These are phyloP conservation scores for Zizania palustris DNA, from an alignment of 202 grass and related monocot genomes.

Conservation along the genomic window DNA sequence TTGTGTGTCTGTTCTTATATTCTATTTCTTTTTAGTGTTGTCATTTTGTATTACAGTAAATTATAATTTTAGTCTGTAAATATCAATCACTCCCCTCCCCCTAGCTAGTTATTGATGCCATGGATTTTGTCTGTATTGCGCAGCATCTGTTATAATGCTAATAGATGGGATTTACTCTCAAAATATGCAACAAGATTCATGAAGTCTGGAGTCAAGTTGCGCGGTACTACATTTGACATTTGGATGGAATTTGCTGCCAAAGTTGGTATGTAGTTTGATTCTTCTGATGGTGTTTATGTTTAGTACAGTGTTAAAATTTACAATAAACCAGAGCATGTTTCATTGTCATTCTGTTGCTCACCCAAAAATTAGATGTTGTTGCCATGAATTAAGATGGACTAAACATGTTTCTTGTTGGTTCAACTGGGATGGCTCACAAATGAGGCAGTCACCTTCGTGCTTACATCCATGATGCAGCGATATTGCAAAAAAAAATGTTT, in stretches of 20 bases:
- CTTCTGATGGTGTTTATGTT: slow-evolving; percentile 1
- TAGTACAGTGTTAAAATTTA: slow-evolving; percentile 2
- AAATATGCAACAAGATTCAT: slow-evolving; percentile 76
- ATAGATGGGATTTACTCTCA: slow-evolving; percentile 81
- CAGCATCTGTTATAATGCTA: slow-evolving; percentile 87
- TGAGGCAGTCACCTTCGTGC: background rate
- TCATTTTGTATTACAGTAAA: slow-evolving; percentile 11
- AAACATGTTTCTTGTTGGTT: background rate
- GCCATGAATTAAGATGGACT: background rate
- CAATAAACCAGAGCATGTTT: background rate
- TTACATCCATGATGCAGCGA: slow-evolving; percentile 4
- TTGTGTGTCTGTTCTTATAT: background rate
- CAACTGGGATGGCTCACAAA: slow-evolving; percentile 5
- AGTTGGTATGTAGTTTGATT: slow-evolving; percentile 62
- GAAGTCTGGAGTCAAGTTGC: slow-evolving; percentile 79
- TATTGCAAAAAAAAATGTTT: slow-evolving; percentile 14
- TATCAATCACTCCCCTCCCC: background rate
- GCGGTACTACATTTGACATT: slow-evolving; percentile 74
- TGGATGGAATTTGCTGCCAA: slow-evolving; percentile 96
- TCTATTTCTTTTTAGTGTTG: slow-evolving; percentile 22
- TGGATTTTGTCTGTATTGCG: slow-evolving; percentile 34
- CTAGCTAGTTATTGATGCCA: slow-evolving; percentile 12
- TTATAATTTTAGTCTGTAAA: slow-evolving; percentile 8
- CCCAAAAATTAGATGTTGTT: background rate
- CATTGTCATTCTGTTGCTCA: background rate